Conservation (phyloP, 2,329 filamentous ascomycete genomes). For the Ceratocystis smalleyi region DNA sequence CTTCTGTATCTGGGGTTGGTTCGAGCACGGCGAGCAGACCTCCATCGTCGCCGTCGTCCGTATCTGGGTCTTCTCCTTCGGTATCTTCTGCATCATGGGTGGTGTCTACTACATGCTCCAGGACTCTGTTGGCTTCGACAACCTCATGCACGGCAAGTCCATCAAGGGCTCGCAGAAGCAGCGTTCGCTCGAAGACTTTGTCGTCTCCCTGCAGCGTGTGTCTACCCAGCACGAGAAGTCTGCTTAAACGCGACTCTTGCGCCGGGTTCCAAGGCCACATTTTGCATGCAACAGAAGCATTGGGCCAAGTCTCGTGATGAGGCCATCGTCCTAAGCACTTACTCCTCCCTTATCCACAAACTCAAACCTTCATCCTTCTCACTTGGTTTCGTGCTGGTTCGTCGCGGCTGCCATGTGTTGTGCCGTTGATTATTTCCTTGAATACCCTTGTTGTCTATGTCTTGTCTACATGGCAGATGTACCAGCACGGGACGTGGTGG, state of each 20-base stretch:
- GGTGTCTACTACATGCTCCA: slow-evolving; percentile 62
- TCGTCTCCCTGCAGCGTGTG: slow-evolving; percentile 77
- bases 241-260: slow-evolving; percentile 34
- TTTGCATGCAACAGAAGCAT: slow-evolving; percentile 8
- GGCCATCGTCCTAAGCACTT: slow-evolving; percentile 3
- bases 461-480: slow-evolving; percentile 8
- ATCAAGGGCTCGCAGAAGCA: slow-evolving; percentile 70
- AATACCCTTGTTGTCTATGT: slow-evolving; percentile 3
- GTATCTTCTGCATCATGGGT: slow-evolving; percentile 72
- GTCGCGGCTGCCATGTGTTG: slow-evolving; percentile 12
- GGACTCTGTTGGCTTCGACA: slow-evolving; percentile 68
- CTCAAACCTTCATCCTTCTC: neutral
- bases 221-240: slow-evolving; percentile 87
- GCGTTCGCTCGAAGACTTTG: slow-evolving; percentile 76
- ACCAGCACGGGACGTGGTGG: slow-evolving; percentile 6
- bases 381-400: slow-evolving; percentile 11
- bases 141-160: slow-evolving; percentile 83
- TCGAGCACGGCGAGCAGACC: slow-evolving; percentile 47
- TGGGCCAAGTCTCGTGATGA: neutral
- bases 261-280: neutral
- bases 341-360: neutral
- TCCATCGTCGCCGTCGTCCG: slow-evolving; percentile 73
- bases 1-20: slow-evolving; percentile 77
- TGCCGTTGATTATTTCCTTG: slow-evolving; percentile 7
- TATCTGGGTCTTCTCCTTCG: slow-evolving; percentile 84